Evolutionary conservation across 106 monocot genomes (phyloP), one percentile per base, ranked within the genome.

Genomic region (Dendrobium officinale): DNA sequence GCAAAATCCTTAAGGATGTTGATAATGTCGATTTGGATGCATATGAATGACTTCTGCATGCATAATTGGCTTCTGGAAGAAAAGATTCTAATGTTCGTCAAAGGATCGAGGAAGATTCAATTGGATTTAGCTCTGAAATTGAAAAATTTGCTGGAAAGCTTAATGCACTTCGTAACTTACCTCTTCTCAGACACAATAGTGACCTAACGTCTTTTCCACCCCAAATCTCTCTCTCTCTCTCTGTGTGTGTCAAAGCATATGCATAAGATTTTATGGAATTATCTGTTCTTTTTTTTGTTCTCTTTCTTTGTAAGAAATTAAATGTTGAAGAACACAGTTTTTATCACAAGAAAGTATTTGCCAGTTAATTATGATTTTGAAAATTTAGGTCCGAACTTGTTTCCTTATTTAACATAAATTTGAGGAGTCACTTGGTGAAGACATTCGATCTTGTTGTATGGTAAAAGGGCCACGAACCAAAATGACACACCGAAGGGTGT

Each of bases 1-100:
- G 45, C 44, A 66, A 85, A 68, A 77, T 13, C n/a, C 82, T 94
- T 64, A 88, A 84, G 84, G 80, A 85, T 75, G 79, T 85, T 6
- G 27, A 79, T 6, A 75, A 40, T 76, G 80, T 86, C 43, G 83
- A 88, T 76, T 31, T 61, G 4, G 75, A 77, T 77, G 75, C 42
- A 1, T 87, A 80, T 67, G 80, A 84, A 29, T 79, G 45, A 0
- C 61, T 82, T 33, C 24, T 85, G 18, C 79, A 26, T 9, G 54
- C 75, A 16, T 82, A 85, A 24, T 20, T 68, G 22, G 81, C 78
- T 41, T 78, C 81, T 26, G 79, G 81, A 37, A 83, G 37, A 75
- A 79, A 48, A 54, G 81, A 78, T 18, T 49, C 73, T 75, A 76
- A 55, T 54, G 78, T 85, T 44, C 33, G 18, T 11, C 59, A 79